Evolutionary conservation across 225 moss, liverwort and hornwort genomes (phyloP), one percentile per base, ranked within the genome.

Genomic region (Polytrichum commune): DNA sequence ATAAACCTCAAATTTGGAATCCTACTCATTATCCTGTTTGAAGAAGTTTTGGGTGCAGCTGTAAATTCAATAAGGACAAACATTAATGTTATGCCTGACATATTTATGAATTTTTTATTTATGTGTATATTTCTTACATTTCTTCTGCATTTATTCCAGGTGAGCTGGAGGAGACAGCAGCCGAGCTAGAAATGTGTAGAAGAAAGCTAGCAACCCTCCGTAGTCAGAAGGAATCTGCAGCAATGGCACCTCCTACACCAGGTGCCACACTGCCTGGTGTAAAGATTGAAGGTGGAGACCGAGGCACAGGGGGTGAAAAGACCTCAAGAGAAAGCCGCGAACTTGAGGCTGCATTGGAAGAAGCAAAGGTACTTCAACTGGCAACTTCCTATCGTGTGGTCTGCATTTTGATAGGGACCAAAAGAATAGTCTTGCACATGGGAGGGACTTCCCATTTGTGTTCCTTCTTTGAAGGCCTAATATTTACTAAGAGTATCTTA

Each of bases 151-250:
- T 25, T n/a, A 73, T 33, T 76, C 19, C 76, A 98, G 98, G 90
- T 86, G 95, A 98, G 71, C 81, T 98, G 71, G 98, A 98, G 80
- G 98, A 95, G 86, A 82, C 86, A 62, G 89, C 82, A 28, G 72
- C 85, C 54, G 98, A 95, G 70, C 81, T 98, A 38, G 93, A 98
- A 80, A 78, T 77, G 64, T 90, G 79, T 77, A 90, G 95, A 77
- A 91, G 95, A 56, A 95, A 98, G 73, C 70, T 98, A 62, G 93
- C 98, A 73, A 78, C 90, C 20, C 75, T 98, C 25, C 87, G 91
- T 53, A 93, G 76, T 64, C 91, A 89, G 66, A 98, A 93, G 76
- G 93, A 98, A 66, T 75, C 82, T 73, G 75, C 88, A 66, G 71
- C 88, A 61, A 77, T 86, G 64, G 91, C 82, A 71, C 85, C 87